These are phyloP conservation scores for Mortierella sp. DNA, from an alignment of 371 early-diverging fungal species.

Conservation along the genomic window DNA sequence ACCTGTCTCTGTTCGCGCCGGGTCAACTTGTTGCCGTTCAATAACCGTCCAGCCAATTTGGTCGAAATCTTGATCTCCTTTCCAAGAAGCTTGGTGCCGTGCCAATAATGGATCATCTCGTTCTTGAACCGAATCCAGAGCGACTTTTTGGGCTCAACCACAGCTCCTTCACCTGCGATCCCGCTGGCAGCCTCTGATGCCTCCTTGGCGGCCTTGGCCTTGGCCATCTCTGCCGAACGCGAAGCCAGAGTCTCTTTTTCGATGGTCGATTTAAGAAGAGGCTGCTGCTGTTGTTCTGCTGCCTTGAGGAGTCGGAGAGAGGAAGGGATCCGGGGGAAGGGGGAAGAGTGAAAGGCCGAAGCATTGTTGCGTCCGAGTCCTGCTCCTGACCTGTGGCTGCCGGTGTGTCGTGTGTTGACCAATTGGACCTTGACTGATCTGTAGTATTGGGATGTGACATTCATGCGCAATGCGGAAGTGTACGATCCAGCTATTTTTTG, in stretches of 20 bases:
- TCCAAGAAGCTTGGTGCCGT: slow-evolving; percentile 94
- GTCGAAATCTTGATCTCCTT: slow-evolving; percentile 92
- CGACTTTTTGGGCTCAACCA: slow-evolving; percentile 74
- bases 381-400: background rate
- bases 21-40: slow-evolving; percentile 85
- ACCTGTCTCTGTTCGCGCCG: slow-evolving; percentile 94
- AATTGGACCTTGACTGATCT: slow-evolving; percentile 44
- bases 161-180: slow-evolving; percentile 46
- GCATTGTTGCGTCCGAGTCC: background rate
- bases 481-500: slow-evolving; percentile 23
- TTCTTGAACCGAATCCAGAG: slow-evolving; percentile 88
- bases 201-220: slow-evolving; percentile 54
- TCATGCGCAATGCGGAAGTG: slow-evolving; percentile 37
- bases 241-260: slow-evolving; percentile 58
- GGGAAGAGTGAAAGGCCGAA: slow-evolving; percentile 36
- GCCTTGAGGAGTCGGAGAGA: slow-evolving; percentile 46
- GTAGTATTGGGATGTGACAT: slow-evolving; percentile 44
- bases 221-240: slow-evolving; percentile 55
- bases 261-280: slow-evolving; percentile 38
- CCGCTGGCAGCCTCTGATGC: slow-evolving; percentile 45
- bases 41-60: slow-evolving; percentile 81
- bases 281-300: slow-evolving; percentile 38
- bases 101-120: slow-evolving; percentile 95
- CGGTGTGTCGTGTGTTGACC: slow-evolving; percentile 18
- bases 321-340: slow-evolving; percentile 46